Base-by-base conservation (phyloP, 371 early-diverging fungal genomes). In the Rhizomucor pusillus region DNA sequence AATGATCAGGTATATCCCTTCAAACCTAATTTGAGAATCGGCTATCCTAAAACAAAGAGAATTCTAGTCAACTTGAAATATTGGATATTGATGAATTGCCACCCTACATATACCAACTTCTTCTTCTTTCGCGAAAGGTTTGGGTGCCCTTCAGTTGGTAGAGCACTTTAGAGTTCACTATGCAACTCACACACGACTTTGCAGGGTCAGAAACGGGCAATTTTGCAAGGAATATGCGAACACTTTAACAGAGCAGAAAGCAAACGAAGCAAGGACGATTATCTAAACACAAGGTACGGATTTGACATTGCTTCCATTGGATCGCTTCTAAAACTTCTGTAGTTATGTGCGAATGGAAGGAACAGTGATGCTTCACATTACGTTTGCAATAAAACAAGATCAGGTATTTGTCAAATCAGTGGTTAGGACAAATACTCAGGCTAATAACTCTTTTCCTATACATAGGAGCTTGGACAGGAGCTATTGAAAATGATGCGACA, bases 381-480 rank as follows among this genome's bases (percentile, higher is more conserved):
- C 77, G 23, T 86, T 81, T 59, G 84, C 84, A 13, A 71, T 84
- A 19, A 82, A 81, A 22, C 84, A 84, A 59, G 84, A 86, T 54
- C 82, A 86, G 54, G 78, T 70, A 54, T 7, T 29, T 33, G 1
- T 25, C 18, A 10, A 11, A 20, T 3, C 11, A 19, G 22, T 41
- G 5, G 18, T 22, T 25, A 24, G 34, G 9, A 45, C 29, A 11
- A 9, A 11, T 3, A 14, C 41, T 41, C 12, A 41, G 5, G 41
- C 11, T 5, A 41, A 16, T 11, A 41, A 3, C 19, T 35, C 18
- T 29, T 29, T 5, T 7, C 13, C 33, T 11, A 39, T 25, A 20
- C 41, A 22, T 13, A 71, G 70, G 79, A 82, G 19, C 62, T 86
- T 24, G 86, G 86, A 6, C 63, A 53, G 6, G 84, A 84, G 54